phyloP scores from a whole-genome alignment of 768 basidiomycete genomes.

The Kwoniella newhampshirensis region DNA sequence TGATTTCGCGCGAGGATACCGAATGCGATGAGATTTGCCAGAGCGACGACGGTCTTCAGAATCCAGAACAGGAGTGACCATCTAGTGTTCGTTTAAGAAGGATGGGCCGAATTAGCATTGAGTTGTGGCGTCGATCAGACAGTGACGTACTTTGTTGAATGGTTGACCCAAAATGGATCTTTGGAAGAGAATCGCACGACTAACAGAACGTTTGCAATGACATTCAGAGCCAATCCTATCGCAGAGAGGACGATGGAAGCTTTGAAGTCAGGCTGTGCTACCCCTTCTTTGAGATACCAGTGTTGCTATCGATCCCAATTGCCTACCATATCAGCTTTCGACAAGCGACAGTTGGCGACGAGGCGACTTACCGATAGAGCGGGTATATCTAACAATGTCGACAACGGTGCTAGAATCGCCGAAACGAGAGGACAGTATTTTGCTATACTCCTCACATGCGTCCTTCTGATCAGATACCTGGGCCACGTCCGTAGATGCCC shows the following conservation, averaged over 20 bases:
- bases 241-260: constrained; percentile 41
- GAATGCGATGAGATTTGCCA: constrained; percentile 44
- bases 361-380: constrained; percentile 45
- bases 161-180: constrained; percentile 30
- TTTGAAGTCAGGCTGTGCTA: constrained; percentile 40
- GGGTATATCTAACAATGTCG: constrained; percentile 54
- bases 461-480: constrained; percentile 10
- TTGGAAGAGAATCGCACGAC: constrained; percentile 51
- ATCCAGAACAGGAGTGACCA: constrained; percentile 50
- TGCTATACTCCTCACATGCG: constrained; percentile 18
- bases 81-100: no score
- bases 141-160: constrained; percentile 29
- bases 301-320: constrained; percentile 28
- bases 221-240: constrained; percentile 47
- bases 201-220: constrained; percentile 52
- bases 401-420: constrained; percentile 52
- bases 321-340: not conserved
- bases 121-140: no score
- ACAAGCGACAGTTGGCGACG: not conserved
- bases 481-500: constrained; percentile 4
- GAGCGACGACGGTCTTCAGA: constrained; percentile 49
- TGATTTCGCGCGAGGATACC: constrained; percentile 38
- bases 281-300: constrained; percentile 47
- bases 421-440: constrained; percentile 49
- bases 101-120: no score